Percentiles rank a stretch among this genome's conserved stretches.
These are phyloP conservation scores for Candida coquimbonensis DNA, from an alignment of 805 yeast genomes.

Conservation along the genomic window DNA sequence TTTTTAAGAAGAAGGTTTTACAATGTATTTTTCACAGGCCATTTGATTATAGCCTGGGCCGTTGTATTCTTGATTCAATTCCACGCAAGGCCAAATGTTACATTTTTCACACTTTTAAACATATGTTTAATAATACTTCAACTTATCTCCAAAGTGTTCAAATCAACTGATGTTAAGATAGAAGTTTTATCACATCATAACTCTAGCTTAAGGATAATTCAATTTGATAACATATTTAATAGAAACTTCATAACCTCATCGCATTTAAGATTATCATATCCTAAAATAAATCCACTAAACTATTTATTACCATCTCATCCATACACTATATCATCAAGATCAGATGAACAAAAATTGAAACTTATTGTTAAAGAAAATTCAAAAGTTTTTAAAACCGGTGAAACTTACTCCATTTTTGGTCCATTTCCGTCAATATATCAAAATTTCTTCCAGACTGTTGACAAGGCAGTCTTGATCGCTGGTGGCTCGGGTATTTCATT, in stretches of 20 bases:
- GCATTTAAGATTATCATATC: constrained; percentile 45
- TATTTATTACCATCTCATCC: constrained; percentile 63
- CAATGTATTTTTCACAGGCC: constrained; percentile 47
- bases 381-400: constrained; percentile 27
- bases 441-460: constrained; percentile 41
- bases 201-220: constrained; percentile 20
- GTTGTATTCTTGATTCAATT: constrained; percentile 39
- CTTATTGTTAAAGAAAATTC: constrained; percentile 38
- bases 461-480: constrained; percentile 45
- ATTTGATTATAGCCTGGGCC: constrained; percentile 42
- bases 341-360: constrained; percentile 32
- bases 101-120: constrained; percentile 26
- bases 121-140: constrained; percentile 30
- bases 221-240: constrained; percentile 21
- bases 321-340: constrained; percentile 47
- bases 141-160: constrained; percentile 26
- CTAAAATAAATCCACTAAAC: constrained; percentile 29
- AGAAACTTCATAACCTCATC: constrained; percentile 41
- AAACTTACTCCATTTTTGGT: constrained; percentile 32
- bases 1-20: constrained; percentile 45
- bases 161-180: constrained; percentile 12
- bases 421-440: constrained; percentile 39
- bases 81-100: constrained; percentile 71
- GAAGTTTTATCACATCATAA: constrained; percentile 13
- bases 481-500: constrained; percentile 75